Evolutionary conservation across 805 yeast genomes (phyloP), one percentile per base, ranked within the genome.

Genomic region (Pichia kluyveri): DNA sequence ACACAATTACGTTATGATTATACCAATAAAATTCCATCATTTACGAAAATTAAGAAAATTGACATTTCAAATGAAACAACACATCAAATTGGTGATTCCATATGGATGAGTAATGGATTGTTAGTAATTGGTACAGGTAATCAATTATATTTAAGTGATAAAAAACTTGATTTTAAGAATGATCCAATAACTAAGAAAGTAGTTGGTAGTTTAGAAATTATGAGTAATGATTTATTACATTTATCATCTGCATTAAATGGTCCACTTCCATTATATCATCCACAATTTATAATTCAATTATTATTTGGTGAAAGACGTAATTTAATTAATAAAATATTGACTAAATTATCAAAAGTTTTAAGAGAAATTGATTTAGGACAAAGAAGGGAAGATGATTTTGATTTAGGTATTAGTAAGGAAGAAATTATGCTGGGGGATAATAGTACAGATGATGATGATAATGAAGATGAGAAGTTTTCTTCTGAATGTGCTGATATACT

Each of bases 1-100:
- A 81, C 95, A 1, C 96, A 89, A 62, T 67, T 87, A 51, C 73
- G 97, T 48, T 88, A 84, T 61, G 97, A 90, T 59, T 91, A 90
- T 60, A 88, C 96, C 1, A 86, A 87, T 57, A 72, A 73, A 23
- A 73, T 80, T 0, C 91, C 96, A 2, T 74, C 91, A 1, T 90
- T 85, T 73, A 77, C 84, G 0, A 80, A 86, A 0, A 77, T 90
- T 49, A 83, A 86, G 57, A 76, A 77, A 50, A 76, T 88, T 40
- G 89, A 84, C 56, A 78, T 90, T 3, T 70, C 79, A 1, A 73
- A 73, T 34, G 85, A 76, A 57, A 89, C 96, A 0, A 69, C 86
- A 0, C 96, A 89, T 60, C 71, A 71, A 15, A 88, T 90, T 50
- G 96, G 96, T 8, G 97, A 90, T 61, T 83, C 95, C 15, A 71